phyloP scores from a whole-genome alignment of 2,329 filamentous ascomycete species.

The Cladosporium phlei region DNA sequence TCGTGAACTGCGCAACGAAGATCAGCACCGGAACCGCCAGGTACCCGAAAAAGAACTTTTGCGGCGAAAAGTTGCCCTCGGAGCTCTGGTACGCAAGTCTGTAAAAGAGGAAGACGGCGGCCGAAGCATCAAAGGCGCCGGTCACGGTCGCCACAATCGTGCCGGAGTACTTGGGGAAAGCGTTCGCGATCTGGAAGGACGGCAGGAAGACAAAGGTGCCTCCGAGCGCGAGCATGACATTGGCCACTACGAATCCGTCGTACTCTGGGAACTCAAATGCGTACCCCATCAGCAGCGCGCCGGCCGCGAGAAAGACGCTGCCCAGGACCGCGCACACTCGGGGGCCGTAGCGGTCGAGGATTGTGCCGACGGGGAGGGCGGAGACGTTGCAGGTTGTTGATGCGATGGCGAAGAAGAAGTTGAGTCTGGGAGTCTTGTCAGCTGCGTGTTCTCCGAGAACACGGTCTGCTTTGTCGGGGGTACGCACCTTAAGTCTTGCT shows the following conservation, averaged over 20 bases:
- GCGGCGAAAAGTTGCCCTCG: slow-evolving; percentile 38
- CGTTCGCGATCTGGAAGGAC: slow-evolving; percentile 47
- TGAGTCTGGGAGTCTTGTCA: slow-evolving; percentile 48
- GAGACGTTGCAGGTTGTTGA: slow-evolving; percentile 84
- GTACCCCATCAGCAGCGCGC: slow-evolving; percentile 67
- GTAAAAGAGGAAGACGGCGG: slow-evolving; percentile 46
- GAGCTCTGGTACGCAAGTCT: slow-evolving; percentile 44
- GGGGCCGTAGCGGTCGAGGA: slow-evolving; percentile 78
- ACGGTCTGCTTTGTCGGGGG: background rate
- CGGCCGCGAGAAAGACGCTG: slow-evolving; percentile 61
- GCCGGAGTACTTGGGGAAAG: slow-evolving; percentile 46
- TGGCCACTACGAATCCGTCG: slow-evolving; percentile 57
- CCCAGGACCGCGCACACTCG: slow-evolving; percentile 69
- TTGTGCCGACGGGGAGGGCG: slow-evolving; percentile 76
- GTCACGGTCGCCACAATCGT: slow-evolving; percentile 46
- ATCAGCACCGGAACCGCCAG: slow-evolving; percentile 43
- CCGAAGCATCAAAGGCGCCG: slow-evolving; percentile 47
- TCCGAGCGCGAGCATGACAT: slow-evolving; percentile 45
- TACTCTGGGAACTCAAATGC: slow-evolving; percentile 57
- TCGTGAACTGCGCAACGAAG: slow-evolving; percentile 39
- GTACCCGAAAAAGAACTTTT: slow-evolving; percentile 46
- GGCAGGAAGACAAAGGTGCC: slow-evolving; percentile 49
- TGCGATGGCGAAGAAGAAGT: slow-evolving; percentile 87
- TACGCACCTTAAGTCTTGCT: slow-evolving; percentile 48
- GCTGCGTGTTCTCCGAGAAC: background rate